Base-by-base conservation (phyloP, 768 basidiomycete genomes). In the Amyloporia xantha region DNA sequence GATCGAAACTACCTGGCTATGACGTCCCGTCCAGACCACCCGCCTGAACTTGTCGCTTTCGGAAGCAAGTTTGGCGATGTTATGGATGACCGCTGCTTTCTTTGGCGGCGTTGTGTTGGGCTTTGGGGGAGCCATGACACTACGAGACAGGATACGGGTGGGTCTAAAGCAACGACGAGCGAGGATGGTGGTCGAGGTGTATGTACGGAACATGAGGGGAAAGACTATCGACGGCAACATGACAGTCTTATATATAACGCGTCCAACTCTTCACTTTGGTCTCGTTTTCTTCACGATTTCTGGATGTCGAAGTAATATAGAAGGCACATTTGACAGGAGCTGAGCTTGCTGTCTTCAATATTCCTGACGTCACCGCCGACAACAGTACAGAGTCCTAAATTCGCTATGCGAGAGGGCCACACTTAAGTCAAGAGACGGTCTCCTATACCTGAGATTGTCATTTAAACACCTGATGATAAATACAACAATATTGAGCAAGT, bases 51-150 rank as follows among this genome's bases (percentile, higher is more conserved):
- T 62, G 49, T 56, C 56, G 49, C 57, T 62, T 26, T 54, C 52
- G 19, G 54, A 54, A n/a, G 61, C 61, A 44, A 60, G 39, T 25
- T 54, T 48, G 17, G 48, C 35, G 24, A 62, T 23, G 41, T 60
- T 60, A 41, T 53, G 57, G 49, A 62, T 54, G 47, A 62, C 52
- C 15, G 52, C 27, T 47, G 60, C 56, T 27, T 53, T 54, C 57
- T 57, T 60, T 20, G 59, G 59, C 17, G 61, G 59, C 46, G 51
- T 43, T n/a, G 61, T 62, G 53, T 62, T 62, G 30, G 61, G 61
- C 44, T 59, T 54, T 4, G 48, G 48, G 12, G 27, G 27, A 10
- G 30, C n/a, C 30, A 42, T 42, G 21, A 24, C 23, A 30, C 19
- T 23, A 24, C 48, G 40, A 12, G 28, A 36, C 2, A 9, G 21